A percentile compares a stretch with the other conserved stretches of the same genome.
Evolutionary conservation across 1,139 yeast genomes (phyloP).

Genomic region (Arxiozyma heterogenica): DNA sequence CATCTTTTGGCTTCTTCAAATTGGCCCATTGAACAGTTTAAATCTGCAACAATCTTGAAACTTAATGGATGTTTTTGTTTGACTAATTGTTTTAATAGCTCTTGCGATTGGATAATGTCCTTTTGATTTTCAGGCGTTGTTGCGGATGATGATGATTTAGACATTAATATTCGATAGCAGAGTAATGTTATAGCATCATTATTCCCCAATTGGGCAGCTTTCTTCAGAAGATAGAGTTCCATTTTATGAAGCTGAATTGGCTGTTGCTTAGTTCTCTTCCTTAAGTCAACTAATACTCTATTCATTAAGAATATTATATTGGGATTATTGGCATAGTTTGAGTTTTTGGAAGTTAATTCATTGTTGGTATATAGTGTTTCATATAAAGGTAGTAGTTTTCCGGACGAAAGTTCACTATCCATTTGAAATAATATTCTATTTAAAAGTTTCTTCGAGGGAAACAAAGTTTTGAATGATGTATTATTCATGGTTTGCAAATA

Average conservation of each 20-base stretch:
- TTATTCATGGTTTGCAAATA: slow-evolving; percentile 10
- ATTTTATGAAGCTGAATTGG: slow-evolving; percentile 60
- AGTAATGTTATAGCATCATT: slow-evolving; percentile 70
- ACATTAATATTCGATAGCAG: slow-evolving; percentile 49
- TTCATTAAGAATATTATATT: slow-evolving; percentile 61
- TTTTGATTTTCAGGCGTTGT: slow-evolving; percentile 28
- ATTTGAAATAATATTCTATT: slow-evolving; percentile 57
- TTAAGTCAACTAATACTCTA: slow-evolving; percentile 43
- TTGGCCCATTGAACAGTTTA: slow-evolving; percentile 42
- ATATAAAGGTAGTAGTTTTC: slow-evolving; percentile 46
- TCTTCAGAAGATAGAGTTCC: slow-evolving; percentile 48
- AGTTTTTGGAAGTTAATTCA: slow-evolving; percentile 18
- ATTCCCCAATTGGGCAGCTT: slow-evolving; percentile 76
- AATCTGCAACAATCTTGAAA: slow-evolving; percentile 64
- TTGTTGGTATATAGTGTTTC: slow-evolving; percentile 41
- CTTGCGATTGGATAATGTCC: slow-evolving; percentile 55
- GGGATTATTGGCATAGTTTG: slow-evolving; percentile 35
- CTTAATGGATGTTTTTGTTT: slow-evolving; percentile 56
- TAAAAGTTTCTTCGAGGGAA: slow-evolving; percentile 51
- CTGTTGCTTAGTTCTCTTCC: slow-evolving; percentile 42
- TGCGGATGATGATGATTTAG: slow-evolving; percentile 12
- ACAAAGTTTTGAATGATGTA: slow-evolving; percentile 42
- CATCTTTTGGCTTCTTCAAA: slow-evolving; percentile 46
- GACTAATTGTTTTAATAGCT: slow-evolving; percentile 53
- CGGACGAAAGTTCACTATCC: slow-evolving; percentile 48